Base-by-base conservation (phyloP, 2,329 filamentous ascomycete genomes). In the Colletotrichum aenigma region DNA sequence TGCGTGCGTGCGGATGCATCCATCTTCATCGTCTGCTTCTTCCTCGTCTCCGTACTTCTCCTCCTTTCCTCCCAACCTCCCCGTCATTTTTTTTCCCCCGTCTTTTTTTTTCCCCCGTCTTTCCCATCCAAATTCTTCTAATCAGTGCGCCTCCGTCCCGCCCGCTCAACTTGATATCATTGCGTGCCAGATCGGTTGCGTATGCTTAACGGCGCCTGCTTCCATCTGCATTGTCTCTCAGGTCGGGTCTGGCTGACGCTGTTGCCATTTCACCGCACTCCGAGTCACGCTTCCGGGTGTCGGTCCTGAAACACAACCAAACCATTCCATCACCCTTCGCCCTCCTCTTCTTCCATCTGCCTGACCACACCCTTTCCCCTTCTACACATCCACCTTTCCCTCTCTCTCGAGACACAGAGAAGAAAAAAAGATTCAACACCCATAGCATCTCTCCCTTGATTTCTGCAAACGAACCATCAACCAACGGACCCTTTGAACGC, bases 281-380 rank as follows among this genome's bases (percentile, higher is more conserved):
- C 74, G 74, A 74, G 74, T 76, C 74, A 76, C 74, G 74, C 74
- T 76, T 76, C 48, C 74, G 66, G 66, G 66, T 66, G 66, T 71
- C 61, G 74, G 74, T 76, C 71, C 74, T 74, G 74, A 76, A 76
- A 74, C 74, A 74, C 70, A 71, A 70, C 71, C 71, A 76, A 65
- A 76, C 66, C 65, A 70, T 24, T 65, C 70, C 64, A 65, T 73
- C 74, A 65, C 65, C 67, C 67, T 68, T 58, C 30, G 28, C 72
- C 64, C 55, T 75, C 66, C 66, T 30, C 66, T 18, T 67, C 65
- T 69, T 67, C 32, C 66, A 24, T 60, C 74, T 71, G 52, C 55
- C 58, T 43, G 30, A 34, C 55, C 67, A 70, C 55, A 48, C 56
- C 24, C 36, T 30, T 60, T 66, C 61, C 60, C 60, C 55, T 71